Conservation (phyloP, 1,139 yeast species). For the Hanseniaspora sp. region DNA sequence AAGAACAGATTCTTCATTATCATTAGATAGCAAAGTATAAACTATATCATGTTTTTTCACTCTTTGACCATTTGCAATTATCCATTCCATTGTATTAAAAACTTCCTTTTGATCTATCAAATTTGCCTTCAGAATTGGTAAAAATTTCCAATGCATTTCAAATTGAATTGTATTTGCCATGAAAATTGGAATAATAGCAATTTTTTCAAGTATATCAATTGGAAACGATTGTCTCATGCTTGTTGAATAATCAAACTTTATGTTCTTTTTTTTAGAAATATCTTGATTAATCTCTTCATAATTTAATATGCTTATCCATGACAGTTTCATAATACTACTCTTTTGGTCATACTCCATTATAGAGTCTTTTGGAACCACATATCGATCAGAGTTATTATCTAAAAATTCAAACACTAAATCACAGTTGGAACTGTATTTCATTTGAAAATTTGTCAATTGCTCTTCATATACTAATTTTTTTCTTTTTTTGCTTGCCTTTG, state of each 20-base stretch:
- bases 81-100: slow-evolving; percentile 48
- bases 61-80: slow-evolving; percentile 51
- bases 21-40: slow-evolving; percentile 36
- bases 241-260: slow-evolving; percentile 6
- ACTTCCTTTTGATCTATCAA: slow-evolving; percentile 36
- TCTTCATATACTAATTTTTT: slow-evolving; percentile 17
- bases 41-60: slow-evolving; percentile 22
- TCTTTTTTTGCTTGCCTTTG: background rate
- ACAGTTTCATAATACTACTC: slow-evolving; percentile 25
- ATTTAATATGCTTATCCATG: slow-evolving; percentile 29
- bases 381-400: slow-evolving; percentile 70
- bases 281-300: slow-evolving; percentile 10
- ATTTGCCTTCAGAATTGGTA: slow-evolving; percentile 37
- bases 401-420: slow-evolving; percentile 73
- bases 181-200: slow-evolving; percentile 38
- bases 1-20: slow-evolving; percentile 50
- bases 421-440: slow-evolving; percentile 54
- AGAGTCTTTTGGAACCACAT: slow-evolving; percentile 61
- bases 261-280: background rate
- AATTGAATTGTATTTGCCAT: slow-evolving; percentile 57
- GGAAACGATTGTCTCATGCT: slow-evolving; percentile 10
- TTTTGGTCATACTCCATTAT: slow-evolving; percentile 48
- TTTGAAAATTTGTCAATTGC: slow-evolving; percentile 59
- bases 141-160: slow-evolving; percentile 53
- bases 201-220: slow-evolving; percentile 15